Conservation (phyloP, 73 alveolate species). For the Paramecium octaurelia region DNA sequence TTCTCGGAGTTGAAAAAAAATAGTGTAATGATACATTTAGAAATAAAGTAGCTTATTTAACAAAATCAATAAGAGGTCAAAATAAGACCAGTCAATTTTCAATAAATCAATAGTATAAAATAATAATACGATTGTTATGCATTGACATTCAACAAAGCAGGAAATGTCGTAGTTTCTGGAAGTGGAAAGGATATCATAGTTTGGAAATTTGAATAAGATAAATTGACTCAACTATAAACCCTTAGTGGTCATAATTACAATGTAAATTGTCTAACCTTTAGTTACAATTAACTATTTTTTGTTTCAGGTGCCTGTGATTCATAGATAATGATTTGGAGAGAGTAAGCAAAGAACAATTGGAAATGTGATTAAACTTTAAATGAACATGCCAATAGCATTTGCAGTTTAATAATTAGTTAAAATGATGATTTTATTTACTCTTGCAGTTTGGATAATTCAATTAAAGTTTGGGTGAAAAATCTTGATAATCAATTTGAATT, state of each 20-base stretch:
- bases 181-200: not conserved
- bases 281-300: not conserved
- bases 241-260: not conserved
- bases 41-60: not conserved
- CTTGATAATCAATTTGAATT: not conserved
- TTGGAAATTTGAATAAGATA: not conserved
- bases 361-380: not conserved
- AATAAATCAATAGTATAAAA: not conserved
- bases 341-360: not conserved
- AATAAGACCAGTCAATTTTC: not conserved
- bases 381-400: not conserved
- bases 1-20: not conserved
- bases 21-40: not conserved
- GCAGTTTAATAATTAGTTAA: not conserved
- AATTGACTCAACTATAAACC: not conserved
- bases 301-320: not conserved
- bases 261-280: not conserved
- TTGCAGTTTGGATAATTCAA: not conserved
- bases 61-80: not conserved
- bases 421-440: not conserved
- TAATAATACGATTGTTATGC: not conserved
- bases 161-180: not conserved
- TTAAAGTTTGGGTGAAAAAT: not conserved
- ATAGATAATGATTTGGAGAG: not conserved
- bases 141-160: not conserved